These are phyloP conservation scores for Sporobolomyces phaffii DNA, from an alignment of 768 basidiomycete genomes.

Conservation along the genomic window DNA sequence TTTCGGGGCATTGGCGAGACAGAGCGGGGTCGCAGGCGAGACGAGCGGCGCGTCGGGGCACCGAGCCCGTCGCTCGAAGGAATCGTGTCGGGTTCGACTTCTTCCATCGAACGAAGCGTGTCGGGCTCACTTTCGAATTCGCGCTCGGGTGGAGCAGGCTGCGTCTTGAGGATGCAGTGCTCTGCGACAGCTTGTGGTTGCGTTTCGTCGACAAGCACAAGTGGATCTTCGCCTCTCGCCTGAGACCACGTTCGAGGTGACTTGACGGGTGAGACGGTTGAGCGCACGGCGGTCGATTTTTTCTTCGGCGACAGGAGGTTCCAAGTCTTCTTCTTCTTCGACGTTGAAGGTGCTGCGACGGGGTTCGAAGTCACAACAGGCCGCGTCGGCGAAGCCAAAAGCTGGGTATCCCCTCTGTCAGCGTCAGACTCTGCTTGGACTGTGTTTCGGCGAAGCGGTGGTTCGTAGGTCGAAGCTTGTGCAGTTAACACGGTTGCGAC, in stretches of 20 bases:
- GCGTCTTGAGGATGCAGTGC: too few species aligned
- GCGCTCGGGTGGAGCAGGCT: background rate
- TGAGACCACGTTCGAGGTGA: background rate
- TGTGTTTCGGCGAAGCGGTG: too few species aligned
- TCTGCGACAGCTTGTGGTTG: background rate
- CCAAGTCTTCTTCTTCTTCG: constrained; percentile 13
- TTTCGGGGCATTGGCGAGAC: background rate
- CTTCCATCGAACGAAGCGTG: constrained; percentile 8
- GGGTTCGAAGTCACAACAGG: background rate
- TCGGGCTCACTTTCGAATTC: constrained; percentile 23
- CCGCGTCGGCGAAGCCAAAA: background rate
- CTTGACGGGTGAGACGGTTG: background rate
- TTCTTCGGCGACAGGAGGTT: constrained; percentile 30
- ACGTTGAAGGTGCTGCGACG: background rate
- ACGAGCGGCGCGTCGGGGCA: background rate
- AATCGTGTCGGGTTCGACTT: constrained; percentile 1
- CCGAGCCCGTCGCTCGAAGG: background rate
- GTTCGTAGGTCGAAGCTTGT: too few species aligned
- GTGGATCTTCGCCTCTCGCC: background rate
- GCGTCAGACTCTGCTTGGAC: too few species aligned
- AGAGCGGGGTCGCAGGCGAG: background rate
- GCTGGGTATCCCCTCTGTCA: background rate
- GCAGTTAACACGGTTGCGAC: too few species aligned
- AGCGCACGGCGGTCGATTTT: background rate
- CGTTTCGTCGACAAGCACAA: constrained; percentile 19